Evolutionary conservation across 2,329 filamentous ascomycete species (phyloP), one percentile per base, ranked within the genome.

Genomic region (Stachybotrys chlorohalonatus): DNA sequence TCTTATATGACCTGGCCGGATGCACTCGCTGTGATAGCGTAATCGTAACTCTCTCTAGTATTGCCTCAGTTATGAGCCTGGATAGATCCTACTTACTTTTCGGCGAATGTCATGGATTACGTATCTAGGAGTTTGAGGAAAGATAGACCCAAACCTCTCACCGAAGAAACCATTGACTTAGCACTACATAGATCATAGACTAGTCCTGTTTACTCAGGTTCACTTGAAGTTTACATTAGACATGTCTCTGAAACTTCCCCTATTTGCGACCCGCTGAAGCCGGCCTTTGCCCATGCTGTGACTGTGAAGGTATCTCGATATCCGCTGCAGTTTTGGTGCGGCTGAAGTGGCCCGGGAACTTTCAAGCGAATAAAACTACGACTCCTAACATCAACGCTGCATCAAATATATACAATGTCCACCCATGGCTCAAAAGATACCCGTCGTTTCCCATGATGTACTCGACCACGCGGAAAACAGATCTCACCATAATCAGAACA

Each of bases 401-500:
- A 55, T 75, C 72, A 55, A 74, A 71, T 5, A 68, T 58, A 57
- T 71, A 75, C n/a, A 68, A 32, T 15, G 63, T 61, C 64, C 65
- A 69, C 58, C 74, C 72, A 55, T 72, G 62, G n/a, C 47, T 52
- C 13, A 73, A 55, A 1, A 68, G 57, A 56, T 71, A 73, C 0
- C 68, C 70, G 49, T 66, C 56, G 6, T 65, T 55, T 6, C 69
- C 72, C 60, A 67, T 62, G 1, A 60, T 63, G 60, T 74, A 77
- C 62, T 78, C 75, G 16, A 77, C 58, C 3, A 74, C 66, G 11
- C 74, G 69, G 54, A 70, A 74, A 11, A 73, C 55, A 9, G 69
- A 73, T 16, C 74, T 64, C 7, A 73, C 58, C 48, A 72, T 60
- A 24, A 76, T 74, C 46, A 70, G 61, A 1, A 56, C 51, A 31